Evolutionary conservation across 176 grass and related monocot species (phyloP).

Genomic region (Aegilops tauschii): DNA sequence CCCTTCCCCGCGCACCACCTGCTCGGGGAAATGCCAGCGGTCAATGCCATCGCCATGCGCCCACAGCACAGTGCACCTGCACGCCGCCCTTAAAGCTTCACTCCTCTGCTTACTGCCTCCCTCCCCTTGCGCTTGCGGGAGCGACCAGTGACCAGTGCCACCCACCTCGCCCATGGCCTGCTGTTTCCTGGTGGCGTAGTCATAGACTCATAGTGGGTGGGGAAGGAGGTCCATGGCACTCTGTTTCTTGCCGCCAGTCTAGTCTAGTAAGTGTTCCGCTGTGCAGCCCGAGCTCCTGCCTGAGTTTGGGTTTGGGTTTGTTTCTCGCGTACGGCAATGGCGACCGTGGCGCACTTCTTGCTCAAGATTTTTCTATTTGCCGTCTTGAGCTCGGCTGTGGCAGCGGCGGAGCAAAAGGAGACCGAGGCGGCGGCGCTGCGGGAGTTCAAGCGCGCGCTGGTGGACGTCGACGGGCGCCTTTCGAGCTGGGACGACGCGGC

Average conservation of each 20-base stretch:
- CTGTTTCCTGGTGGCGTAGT: conserved; percentile 7
- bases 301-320: background rate
- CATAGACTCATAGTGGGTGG: conserved; percentile 13
- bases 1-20: conserved; percentile 4
- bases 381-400: background rate
- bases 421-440: conserved; percentile 32
- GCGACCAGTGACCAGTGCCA: conserved; percentile 43
- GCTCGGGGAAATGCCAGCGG: conserved; percentile 42
- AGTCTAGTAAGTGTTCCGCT: background rate
- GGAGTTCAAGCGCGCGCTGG: conserved; percentile 58
- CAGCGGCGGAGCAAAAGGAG: background rate
- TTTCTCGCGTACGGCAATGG: conserved; percentile 34
- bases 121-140: conserved; percentile 30
- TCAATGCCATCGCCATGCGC: background rate
- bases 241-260: background rate
- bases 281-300: background rate
- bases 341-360: background rate
- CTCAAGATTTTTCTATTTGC: conserved; percentile 18
- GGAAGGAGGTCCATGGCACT: conserved; percentile 18
- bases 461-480: conserved; percentile 57
- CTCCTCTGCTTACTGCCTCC: background rate
- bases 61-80: conserved; percentile 28
- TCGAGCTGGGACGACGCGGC: conserved; percentile 45
- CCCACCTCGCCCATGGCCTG: conserved; percentile 32
- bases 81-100: background rate